Evolutionary conservation across 2,329 filamentous ascomycete genomes (phyloP), one percentile per base, ranked within the genome.

Genomic region (Orbilia brochopaga): DNA sequence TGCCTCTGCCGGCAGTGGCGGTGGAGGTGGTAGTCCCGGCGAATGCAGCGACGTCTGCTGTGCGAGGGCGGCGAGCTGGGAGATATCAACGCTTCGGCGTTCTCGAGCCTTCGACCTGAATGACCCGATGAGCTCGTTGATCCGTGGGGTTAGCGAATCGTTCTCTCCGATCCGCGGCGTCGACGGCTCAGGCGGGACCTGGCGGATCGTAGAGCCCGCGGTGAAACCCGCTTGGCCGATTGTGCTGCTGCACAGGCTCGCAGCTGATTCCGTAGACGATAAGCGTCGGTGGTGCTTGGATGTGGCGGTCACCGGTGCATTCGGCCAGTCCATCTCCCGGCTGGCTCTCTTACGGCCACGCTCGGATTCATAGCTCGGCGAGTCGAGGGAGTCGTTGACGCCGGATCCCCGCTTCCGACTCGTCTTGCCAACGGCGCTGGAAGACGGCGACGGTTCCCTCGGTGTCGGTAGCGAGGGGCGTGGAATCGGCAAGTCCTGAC

Each of bases 321-420:
- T 40, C 13, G 23, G 56, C 61, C 61, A 73, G 51, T 66, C 56
- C 42, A 73, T 73, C 23, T 73, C 69, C 30, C 69, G 61, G 37
- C 69, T 73, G 11, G 60, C 54, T 40, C 69, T 54, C 58, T 73
- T 73, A 24, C 69, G 55, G 21, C 69, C 69, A 53, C 69, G 69
- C 21, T 73, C 69, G 3, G 61, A 61, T 13, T 73, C 69, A 7
- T 37, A 56, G 2, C 19, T 30, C 5, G 57, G 32, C 46, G 69
- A 51, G 48, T 66, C 61, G 2, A 57, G 55, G 7, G 50, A 51
- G 54, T 65, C 61, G 30, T 61, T 8, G 17, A 66, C 30, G 44
- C 62, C 69, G 23, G 62, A 73, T 53, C 57, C 61, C 23, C 69
- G 61, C 51, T 73, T 65, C 56, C 69, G 46, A 54, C 67, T 72